Evolutionary conservation across 768 basidiomycete genomes (phyloP).

Genomic region (Calvatia gigantea): DNA sequence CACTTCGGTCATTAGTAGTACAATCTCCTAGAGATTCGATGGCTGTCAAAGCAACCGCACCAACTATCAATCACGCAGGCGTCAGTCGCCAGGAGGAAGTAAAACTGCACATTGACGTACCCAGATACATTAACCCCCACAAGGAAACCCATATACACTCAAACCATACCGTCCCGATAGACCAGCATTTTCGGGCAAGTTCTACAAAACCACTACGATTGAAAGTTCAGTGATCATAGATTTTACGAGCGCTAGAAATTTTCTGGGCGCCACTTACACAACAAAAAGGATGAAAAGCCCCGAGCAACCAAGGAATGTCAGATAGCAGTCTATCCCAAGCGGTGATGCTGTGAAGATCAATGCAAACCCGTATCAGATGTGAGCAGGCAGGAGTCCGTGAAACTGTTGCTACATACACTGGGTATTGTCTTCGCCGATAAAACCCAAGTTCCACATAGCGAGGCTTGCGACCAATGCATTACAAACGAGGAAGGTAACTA

Average conservation of each 20-base stretch:
- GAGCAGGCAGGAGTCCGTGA: slow-evolving; percentile 4
- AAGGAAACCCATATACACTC: slow-evolving; percentile 60
- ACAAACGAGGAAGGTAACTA: slow-evolving; percentile 60
- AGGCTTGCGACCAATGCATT: slow-evolving; percentile 63
- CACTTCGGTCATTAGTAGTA: slow-evolving; percentile 2
- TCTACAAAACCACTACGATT: slow-evolving; percentile 58
- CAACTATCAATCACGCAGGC: not conserved
- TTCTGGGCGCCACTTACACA: slow-evolving; percentile 40
- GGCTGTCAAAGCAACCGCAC: slow-evolving; percentile 20
- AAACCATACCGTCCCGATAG: slow-evolving; percentile 67
- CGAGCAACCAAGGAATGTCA: slow-evolving; percentile 56
- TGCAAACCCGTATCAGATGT: not conserved
- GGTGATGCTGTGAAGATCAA: slow-evolving; percentile 13
- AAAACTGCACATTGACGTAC: slow-evolving; percentile 33
- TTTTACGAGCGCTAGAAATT: not conserved
- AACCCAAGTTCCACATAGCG: slow-evolving; percentile 66
- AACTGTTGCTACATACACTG: slow-evolving; percentile 3
- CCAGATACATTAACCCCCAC: slow-evolving; percentile 56
- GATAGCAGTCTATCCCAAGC: slow-evolving; percentile 55
- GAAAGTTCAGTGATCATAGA: slow-evolving; percentile 4
- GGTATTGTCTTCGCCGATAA: slow-evolving; percentile 26
- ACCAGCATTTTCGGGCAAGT: slow-evolving; percentile 43
- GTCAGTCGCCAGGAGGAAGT: not conserved
- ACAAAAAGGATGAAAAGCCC: slow-evolving; percentile 56
- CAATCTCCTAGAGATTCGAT: slow-evolving; percentile 9